Base-by-base conservation (phyloP, 2,329 filamentous ascomycete genomes). In the Thielaviopsis musarum region DNA sequence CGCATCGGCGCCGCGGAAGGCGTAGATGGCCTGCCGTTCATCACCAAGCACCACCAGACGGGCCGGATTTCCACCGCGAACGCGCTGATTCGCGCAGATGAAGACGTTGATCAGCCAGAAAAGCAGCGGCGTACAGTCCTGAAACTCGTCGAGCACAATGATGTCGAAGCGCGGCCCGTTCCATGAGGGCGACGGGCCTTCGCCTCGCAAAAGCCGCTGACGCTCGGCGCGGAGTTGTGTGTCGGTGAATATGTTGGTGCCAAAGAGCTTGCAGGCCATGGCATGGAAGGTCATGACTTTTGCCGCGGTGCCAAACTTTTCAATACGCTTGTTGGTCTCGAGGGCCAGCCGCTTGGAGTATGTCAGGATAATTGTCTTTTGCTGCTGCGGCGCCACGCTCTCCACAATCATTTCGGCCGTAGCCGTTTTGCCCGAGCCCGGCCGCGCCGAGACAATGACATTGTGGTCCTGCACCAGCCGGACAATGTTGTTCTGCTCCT, bases 391-490 rank as follows among this genome's bases (percentile, higher is more conserved):
- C 0, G 66, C 66, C 9, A 56, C 21, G 5, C 48, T 30, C 10
- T 61, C 63, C 3, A 66, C 64, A 57, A 69, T 68, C 1, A 65
- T 65, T 60, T 69, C 65, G 17, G 68, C 66, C 1, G 66, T 69
- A 0, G 68, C 65, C 7, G 68, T 68, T 56, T 70, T 70, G 1
- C 69, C 68, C 1, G 69, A 67, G 0, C 68, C 68, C 5, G 69
- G 68, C 19, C 67, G 64, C 3, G 68, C 69, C 1, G 68, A 69
- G 12, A 70, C 68, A 6, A 70, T 63, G 1, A 68, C 64, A 62
- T 70, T 69, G 30, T 67, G 62, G 6, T 49, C 59, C 13, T 54
- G 49, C 19, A 66, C 66, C 1, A 65, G 56, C 6, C 63, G 57
- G 10, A 67, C 66, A 12, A 69, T 63, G 19, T 57, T 56, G 5